phyloP scores from a whole-genome alignment of 139 green algal genomes.

The Haematococcus sp. region DNA sequence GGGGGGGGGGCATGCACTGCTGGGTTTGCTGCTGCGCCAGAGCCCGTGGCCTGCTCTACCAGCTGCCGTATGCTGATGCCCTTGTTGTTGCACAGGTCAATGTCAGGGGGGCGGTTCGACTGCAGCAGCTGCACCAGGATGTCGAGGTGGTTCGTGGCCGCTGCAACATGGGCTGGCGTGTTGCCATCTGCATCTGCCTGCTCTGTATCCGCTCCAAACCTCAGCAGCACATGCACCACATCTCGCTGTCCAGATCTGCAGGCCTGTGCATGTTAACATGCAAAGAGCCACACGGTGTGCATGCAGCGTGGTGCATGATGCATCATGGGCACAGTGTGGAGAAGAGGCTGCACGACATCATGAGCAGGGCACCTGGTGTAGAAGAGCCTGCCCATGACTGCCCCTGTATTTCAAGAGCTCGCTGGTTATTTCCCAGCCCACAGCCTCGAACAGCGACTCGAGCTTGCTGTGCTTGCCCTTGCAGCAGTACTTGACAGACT shows the following conservation, averaged over 20 bases:
- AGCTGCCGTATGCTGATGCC: not conserved
- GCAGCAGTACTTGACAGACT: too few species aligned
- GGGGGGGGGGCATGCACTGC: too few species aligned
- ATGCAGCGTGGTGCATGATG: not conserved
- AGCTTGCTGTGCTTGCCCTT: too few species aligned
- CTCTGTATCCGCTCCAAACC: not conserved
- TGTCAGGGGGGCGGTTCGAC: slow-evolving; percentile 6
- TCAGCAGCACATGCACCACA: not conserved
- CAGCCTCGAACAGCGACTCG: too few species aligned
- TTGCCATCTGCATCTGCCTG: not conserved
- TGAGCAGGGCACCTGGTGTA: too few species aligned
- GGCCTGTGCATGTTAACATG: not conserved
- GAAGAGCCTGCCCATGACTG: too few species aligned
- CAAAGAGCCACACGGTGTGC: too few species aligned
- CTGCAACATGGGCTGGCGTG: slow-evolving; percentile 2
- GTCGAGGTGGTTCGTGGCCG: not conserved
- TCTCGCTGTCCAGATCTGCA: not conserved
- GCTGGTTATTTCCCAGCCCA: too few species aligned
- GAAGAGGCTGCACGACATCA: too few species aligned
- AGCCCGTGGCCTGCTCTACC: not conserved
- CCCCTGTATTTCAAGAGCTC: too few species aligned
- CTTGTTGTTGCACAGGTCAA: not conserved
- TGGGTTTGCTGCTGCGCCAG: too few species aligned
- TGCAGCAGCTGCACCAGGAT: slow-evolving; percentile 8
- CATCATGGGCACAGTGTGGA: too few species aligned